A percentile compares a stretch with the other conserved stretches of the same genome.
Evolutionary conservation across 164 flowering plant species (phyloP).

Genomic region (Dillenia turbinata): DNA sequence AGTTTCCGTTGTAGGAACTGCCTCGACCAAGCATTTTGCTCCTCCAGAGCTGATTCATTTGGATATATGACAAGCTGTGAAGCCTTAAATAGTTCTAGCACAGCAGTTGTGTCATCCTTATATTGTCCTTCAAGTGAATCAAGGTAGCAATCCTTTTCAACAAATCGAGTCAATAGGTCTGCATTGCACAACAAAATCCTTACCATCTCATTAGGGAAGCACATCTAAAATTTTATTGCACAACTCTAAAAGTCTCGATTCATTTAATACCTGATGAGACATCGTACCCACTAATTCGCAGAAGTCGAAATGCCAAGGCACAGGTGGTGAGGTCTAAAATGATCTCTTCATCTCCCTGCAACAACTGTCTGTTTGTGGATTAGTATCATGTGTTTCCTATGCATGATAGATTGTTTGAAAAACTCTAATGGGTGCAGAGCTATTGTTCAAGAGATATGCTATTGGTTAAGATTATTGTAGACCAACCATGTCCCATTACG

Average conservation of each 20-base stretch:
- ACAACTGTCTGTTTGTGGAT: neutral
- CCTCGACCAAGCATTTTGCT: constrained; percentile 22
- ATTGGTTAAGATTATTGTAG: too few relatives aligned
- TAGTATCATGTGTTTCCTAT: too few relatives aligned
- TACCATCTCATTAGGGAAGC: too few relatives aligned
- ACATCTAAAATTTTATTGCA: too few relatives aligned
- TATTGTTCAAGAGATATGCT: too few relatives aligned
- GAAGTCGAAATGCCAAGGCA: too few relatives aligned
- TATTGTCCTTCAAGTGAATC: neutral
- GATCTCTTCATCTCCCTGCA: constrained; percentile 8
- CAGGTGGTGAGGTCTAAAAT: neutral
- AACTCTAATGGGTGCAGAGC: too few relatives aligned
- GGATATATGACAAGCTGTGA: constrained; percentile 3
- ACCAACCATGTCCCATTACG: too few relatives aligned
- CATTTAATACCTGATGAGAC: constrained; percentile 6
- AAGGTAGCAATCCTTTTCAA: neutral
- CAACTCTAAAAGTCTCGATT: too few relatives aligned
- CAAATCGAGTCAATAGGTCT: neutral
- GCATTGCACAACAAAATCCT: neutral
- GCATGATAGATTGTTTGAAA: too few relatives aligned
- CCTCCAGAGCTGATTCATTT: constrained; percentile 19
- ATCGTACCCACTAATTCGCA: neutral
- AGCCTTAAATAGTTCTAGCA: constrained; percentile 23
- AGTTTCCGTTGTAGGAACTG: constrained; percentile 18
- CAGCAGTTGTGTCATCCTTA: constrained; percentile 1